These are phyloP conservation scores for Irpex rosettiformis DNA, from an alignment of 1,284 basidiomycete species.

Conservation along the genomic window DNA sequence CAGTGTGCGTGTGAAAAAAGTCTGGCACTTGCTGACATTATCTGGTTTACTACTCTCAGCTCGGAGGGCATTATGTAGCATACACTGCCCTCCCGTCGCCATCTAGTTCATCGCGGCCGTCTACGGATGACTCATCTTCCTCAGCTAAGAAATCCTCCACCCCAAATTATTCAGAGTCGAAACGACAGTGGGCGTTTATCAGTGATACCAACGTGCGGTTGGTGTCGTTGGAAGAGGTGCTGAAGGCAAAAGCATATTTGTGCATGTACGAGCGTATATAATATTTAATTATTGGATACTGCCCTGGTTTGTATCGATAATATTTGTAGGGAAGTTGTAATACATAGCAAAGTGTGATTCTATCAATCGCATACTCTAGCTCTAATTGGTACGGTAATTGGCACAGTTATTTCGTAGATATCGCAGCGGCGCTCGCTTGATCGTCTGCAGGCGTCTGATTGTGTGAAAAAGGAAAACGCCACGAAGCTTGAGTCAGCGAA, in stretches of 20 bases:
- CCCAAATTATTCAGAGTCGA: conserved; percentile 6
- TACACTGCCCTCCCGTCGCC: conserved; percentile 57
- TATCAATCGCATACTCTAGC: no score
- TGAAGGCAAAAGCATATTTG: conserved; percentile 88
- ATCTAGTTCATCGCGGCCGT: conserved; percentile 14
- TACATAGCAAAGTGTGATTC: no score
- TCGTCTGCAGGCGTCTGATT: no score
- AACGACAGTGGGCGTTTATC: conserved; percentile 87
- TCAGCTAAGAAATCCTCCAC: conserved; percentile 15
- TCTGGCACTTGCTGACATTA: conserved; percentile 7
- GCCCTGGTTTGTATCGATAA: no score
- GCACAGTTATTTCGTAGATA: no score
- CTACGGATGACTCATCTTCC: conserved; percentile 3
- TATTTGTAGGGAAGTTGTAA: no score
- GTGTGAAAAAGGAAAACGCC: no score
- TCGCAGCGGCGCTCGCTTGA: no score
- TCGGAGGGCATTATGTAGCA: conserved; percentile 83
- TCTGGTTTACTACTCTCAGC: conserved; percentile 33
- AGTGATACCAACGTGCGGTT: conserved; percentile 80
- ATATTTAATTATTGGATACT: not conserved
- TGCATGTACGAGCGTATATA: conserved; percentile 79
- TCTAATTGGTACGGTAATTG: no score
- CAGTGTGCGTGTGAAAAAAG: conserved; percentile 1
- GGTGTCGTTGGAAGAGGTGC: conserved; percentile 81
- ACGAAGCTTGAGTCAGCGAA: no score